These are phyloP conservation scores for Aspergillus egyptiacus DNA, from an alignment of 495 filamentous ascomycete genomes.

Conservation along the genomic window DNA sequence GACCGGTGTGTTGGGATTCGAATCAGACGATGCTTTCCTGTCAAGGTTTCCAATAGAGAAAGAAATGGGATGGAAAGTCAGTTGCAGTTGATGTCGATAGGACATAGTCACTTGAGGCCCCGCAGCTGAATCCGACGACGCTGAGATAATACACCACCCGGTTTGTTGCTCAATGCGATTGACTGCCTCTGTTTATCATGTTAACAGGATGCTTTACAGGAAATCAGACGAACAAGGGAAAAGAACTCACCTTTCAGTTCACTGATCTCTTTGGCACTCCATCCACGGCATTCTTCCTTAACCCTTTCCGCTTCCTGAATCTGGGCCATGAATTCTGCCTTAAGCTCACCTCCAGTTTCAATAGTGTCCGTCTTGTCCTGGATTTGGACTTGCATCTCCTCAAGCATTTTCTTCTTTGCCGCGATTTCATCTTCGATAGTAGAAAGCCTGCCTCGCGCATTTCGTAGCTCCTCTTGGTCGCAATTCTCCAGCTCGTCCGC, in stretches of 20 bases:
- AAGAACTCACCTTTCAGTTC: slow-evolving; percentile 60
- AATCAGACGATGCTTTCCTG: slow-evolving; percentile 3
- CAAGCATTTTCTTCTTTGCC: slow-evolving; percentile 58
- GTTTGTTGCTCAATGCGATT: slow-evolving; percentile 59
- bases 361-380: slow-evolving; percentile 57
- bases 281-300: slow-evolving; percentile 81
- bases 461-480: slow-evolving; percentile 70
- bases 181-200: slow-evolving; percentile 50
- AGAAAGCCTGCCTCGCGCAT: slow-evolving; percentile 57
- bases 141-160: slow-evolving; percentile 73
- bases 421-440: slow-evolving; percentile 60
- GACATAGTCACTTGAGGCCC: slow-evolving; percentile 64
- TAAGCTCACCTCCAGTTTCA: slow-evolving; percentile 53
- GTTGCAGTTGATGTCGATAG: slow-evolving; percentile 70
- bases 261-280: slow-evolving; percentile 73
- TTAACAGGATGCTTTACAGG: neutral
- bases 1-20: slow-evolving; percentile 23
- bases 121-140: slow-evolving; percentile 33
- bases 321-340: slow-evolving; percentile 60
- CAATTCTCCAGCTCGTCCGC: slow-evolving; percentile 72
- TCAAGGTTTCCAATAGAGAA: slow-evolving; percentile 36
- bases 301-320: slow-evolving; percentile 81
- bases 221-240: neutral
- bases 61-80: slow-evolving; percentile 64
- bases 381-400: slow-evolving; percentile 56